These are phyloP conservation scores for Rhynchospora pubera DNA, from an alignment of 176 grass and related monocot genomes.

Conservation along the genomic window DNA sequence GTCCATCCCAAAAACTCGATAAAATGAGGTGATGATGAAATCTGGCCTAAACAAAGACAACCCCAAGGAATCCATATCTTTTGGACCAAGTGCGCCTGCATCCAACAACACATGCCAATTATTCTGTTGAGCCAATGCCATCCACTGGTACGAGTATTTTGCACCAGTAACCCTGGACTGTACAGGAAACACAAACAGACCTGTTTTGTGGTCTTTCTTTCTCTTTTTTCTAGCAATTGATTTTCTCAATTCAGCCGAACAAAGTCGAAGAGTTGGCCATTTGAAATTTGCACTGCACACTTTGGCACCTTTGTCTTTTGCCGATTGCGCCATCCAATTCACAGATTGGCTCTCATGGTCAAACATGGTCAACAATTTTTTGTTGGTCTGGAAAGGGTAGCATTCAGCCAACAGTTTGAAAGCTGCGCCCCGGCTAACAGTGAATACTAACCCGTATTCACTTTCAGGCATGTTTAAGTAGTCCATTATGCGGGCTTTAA, in stretches of 20 bases:
- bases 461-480: slow-evolving; percentile 87
- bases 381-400: slow-evolving; percentile 90
- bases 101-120: slow-evolving; percentile 99
- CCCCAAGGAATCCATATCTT: slow-evolving; percentile 98
- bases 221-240: slow-evolving; percentile 67
- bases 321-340: slow-evolving; percentile 87
- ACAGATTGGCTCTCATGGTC: slow-evolving; percentile 99
- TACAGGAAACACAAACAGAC: slow-evolving; percentile 93
- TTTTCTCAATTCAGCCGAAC: slow-evolving; percentile 81
- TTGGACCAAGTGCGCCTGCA: slow-evolving; percentile 87
- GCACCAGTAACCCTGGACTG: slow-evolving; percentile 94
- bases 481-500: slow-evolving; percentile 86
- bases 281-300: slow-evolving; percentile 65
- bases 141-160: slow-evolving; percentile 99
- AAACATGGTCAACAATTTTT: slow-evolving; percentile 94
- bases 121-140: slow-evolving; percentile 98
- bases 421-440: slow-evolving; percentile 76
- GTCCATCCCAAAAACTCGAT: slow-evolving; percentile 80
- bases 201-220: slow-evolving; percentile 54
- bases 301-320: slow-evolving; percentile 83
- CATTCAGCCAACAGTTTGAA: slow-evolving; percentile 84
- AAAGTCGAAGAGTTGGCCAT: slow-evolving; percentile 85
- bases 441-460: slow-evolving; percentile 88
- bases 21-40: slow-evolving; percentile 98
- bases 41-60: slow-evolving; percentile 86